Percentiles rank a stretch among this genome's conserved stretches.
Evolutionary conservation across 192 early-diverging fungal genomes (phyloP).

Genomic region (Diversispora epigaea): DNA sequence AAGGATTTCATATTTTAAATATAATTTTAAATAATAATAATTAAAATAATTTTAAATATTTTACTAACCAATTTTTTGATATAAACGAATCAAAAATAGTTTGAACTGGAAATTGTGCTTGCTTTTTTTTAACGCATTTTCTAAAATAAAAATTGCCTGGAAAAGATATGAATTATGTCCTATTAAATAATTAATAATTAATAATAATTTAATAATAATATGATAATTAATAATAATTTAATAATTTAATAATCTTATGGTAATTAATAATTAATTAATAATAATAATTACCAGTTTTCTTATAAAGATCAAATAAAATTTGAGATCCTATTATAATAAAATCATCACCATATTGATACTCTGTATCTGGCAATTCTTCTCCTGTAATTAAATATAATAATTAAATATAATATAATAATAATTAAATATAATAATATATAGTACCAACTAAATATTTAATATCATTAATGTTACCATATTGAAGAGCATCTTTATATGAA

Average conservation of each 20-base stretch:
- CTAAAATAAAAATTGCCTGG: slow-evolving; percentile 66
- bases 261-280: neutral
- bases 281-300: slow-evolving; percentile 36
- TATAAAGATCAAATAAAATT: slow-evolving; percentile 56
- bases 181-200: slow-evolving; percentile 1
- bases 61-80: slow-evolving; percentile 65
- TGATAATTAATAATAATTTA: slow-evolving; percentile 8
- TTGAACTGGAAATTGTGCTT: slow-evolving; percentile 83
- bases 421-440: neutral
- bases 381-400: slow-evolving; percentile 36
- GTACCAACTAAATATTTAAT: neutral
- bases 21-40: neutral
- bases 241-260: neutral
- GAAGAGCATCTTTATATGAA: slow-evolving; percentile 46
- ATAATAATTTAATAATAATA: neutral
- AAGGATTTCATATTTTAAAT: neutral
- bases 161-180: slow-evolving; percentile 40
- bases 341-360: slow-evolving; percentile 80
- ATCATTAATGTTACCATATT: slow-evolving; percentile 42
- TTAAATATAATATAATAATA: neutral
- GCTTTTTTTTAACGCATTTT: slow-evolving; percentile 72
- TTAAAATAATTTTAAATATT: neutral
- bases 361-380: slow-evolving; percentile 61
- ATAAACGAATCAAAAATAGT: slow-evolving; percentile 82
- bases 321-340: slow-evolving; percentile 66